These are phyloP conservation scores for Kazachstania kunashirensis DNA, from an alignment of 805 yeast species.

Conservation along the genomic window DNA sequence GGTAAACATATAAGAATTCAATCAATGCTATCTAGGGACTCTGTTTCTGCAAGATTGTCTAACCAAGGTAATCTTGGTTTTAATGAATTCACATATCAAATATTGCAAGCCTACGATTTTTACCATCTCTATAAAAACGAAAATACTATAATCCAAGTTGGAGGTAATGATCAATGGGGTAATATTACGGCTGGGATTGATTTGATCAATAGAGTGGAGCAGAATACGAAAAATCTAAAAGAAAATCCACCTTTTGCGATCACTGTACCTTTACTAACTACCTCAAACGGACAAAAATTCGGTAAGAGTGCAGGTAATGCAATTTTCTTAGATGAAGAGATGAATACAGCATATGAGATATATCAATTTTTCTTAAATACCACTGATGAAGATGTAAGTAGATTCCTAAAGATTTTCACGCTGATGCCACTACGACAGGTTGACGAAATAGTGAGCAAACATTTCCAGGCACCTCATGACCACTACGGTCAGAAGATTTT, in stretches of 20 bases:
- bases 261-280: conserved; percentile 83
- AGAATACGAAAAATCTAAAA: conserved; percentile 14
- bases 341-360: conserved; percentile 71
- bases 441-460: conserved; percentile 41
- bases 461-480: conserved; percentile 46
- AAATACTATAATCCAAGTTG: conserved; percentile 67
- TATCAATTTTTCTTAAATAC: conserved; percentile 79
- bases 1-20: conserved; percentile 76
- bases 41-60: conserved; percentile 63
- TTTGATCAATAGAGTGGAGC: conserved; percentile 51
- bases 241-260: conserved; percentile 50
- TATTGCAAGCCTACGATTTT: conserved; percentile 89
- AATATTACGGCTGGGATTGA: conserved; percentile 95
- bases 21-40: conserved; percentile 83
- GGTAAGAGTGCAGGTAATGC: conserved; percentile 98
- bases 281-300: conserved; percentile 84
- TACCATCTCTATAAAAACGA: conserved; percentile 59
- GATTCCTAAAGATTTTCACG: conserved; percentile 67
- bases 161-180: conserved; percentile 98
- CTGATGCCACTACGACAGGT: conserved; percentile 59
- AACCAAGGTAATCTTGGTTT: conserved; percentile 76
- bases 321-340: conserved; percentile 64
- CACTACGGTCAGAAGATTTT: conserved; percentile 67
- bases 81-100: conserved; percentile 88
- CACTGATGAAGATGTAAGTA: conserved; percentile 64